Evolutionary conservation across 768 basidiomycete genomes (phyloP), one percentile per base, ranked within the genome.

Genomic region (Psilocybe subaeruginosa): DNA sequence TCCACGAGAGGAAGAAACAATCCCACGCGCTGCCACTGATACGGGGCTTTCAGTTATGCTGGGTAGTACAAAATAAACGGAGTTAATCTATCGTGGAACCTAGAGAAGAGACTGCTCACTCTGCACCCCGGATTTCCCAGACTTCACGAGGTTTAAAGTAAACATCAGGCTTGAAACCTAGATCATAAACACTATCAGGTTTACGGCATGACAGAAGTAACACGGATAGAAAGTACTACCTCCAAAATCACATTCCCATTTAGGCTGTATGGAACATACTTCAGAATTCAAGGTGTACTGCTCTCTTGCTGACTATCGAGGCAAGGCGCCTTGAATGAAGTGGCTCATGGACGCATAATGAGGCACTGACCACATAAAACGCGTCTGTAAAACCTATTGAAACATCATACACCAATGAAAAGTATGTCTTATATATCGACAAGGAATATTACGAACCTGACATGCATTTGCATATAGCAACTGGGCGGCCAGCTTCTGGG

Each of bases 381-480:
- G 75, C 77, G 72, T 95, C 94, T 30, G 91, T 87, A 74, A 97
- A 97, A 3, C 93, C 93, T 87, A 72, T 46, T 86, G 74, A 97
- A 97, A 4, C 94, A 93, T 87, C 71, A 50, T 31, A 61, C 27
- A 50, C 19, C 49, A 61, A 33, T 52, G 23, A 23, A 16, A 53
- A 54, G 29, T 14, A 54, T 54, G 27, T 51, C 46, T 43, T 59
- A 30, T 50, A 5, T 27, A 19, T 23, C 23, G 23, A 23, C 23
- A 39, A n/a, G 11, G n/a, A 31, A 55, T 47, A 17, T 33, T 27
- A 48, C 56, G 17, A 64, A 87, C 91, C 90, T 62, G 90, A 92
- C 87, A 93, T 91, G 80, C 92, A 94, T 74, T 97, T 96, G 73
- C 92, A 94, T 16, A 95, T 82, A 2, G 91, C 94, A 47, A 93